phyloP scores from a whole-genome alignment of 2,329 filamentous ascomycete species.

The Beauveria asiatica region DNA sequence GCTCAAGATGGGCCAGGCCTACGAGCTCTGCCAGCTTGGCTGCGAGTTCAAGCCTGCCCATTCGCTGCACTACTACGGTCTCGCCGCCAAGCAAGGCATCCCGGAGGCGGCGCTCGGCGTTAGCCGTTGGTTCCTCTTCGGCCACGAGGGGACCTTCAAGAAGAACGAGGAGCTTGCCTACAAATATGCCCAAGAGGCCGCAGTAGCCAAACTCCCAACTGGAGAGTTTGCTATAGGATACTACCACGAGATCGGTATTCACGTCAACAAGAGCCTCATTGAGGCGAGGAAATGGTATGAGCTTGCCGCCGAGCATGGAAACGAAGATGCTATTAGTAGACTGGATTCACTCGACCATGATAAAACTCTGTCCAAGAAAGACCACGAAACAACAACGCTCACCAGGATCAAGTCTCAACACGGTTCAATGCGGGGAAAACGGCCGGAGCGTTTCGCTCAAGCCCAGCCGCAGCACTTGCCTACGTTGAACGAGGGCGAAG shows the following conservation, averaged over 20 bases:
- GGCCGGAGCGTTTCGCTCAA: constrained; percentile 52
- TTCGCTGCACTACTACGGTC: constrained; percentile 89
- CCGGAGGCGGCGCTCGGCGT: constrained; percentile 91
- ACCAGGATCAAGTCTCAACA: constrained; percentile 77
- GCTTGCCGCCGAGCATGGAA: constrained; percentile 80
- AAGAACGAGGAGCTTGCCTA: constrained; percentile 96
- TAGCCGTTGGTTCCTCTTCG: constrained; percentile 97
- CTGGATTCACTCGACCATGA: constrained; percentile 78
- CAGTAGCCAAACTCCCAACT: constrained; percentile 70
- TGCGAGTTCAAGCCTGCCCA: constrained; percentile 92
- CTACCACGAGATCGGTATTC: constrained; percentile 94
- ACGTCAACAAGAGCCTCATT: constrained; percentile 71
- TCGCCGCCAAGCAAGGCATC: constrained; percentile 87
- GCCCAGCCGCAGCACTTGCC: constrained; percentile 35
- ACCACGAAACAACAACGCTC: constrained; percentile 88
- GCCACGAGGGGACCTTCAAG: constrained; percentile 81
- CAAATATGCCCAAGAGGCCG: constrained; percentile 81
- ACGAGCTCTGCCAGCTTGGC: constrained; percentile 85
- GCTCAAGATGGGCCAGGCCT: constrained; percentile 92
- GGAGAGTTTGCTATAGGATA: constrained; percentile 97
- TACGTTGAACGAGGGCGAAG: constrained; percentile 36
- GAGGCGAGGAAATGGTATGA: constrained; percentile 87
- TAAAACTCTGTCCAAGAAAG: constrained; percentile 76
- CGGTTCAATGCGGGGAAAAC: constrained; percentile 56
- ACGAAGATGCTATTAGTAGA: constrained; percentile 74